A percentile compares a stretch with the other conserved stretches of the same genome.
Evolutionary conservation across 345 rosid species (phyloP).

Genomic region (Salix arbutifolia): DNA sequence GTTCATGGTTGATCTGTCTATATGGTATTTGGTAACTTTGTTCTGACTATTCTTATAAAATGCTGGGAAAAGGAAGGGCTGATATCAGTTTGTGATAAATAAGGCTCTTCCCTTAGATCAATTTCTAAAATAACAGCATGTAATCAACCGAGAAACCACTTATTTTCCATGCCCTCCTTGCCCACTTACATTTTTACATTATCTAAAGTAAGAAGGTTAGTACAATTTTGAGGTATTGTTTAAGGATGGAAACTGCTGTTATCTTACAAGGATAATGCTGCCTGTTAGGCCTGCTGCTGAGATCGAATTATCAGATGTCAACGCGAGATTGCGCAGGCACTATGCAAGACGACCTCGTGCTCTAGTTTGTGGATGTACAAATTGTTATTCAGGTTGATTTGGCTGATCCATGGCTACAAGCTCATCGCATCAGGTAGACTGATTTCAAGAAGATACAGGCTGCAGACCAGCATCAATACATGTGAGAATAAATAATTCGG

Average conservation of each 20-base stretch:
- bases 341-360: not conserved
- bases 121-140: not conserved
- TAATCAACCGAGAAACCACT: not conserved
- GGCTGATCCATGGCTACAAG: slow-evolving; percentile 31
- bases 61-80: not conserved
- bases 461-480: slow-evolving; percentile 27
- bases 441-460: slow-evolving; percentile 76
- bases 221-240: not conserved
- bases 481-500: not conserved
- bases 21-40: no score
- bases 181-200: not conserved
- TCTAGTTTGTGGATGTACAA: slow-evolving; percentile 4
- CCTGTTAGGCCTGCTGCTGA: not conserved
- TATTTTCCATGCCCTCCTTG: not conserved
- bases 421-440: slow-evolving; percentile 74
- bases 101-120: not conserved
- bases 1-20: no score
- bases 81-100: not conserved
- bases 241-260: not conserved
- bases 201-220: not conserved
- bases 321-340: not conserved
- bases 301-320: not conserved
- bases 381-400: not conserved
- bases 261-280: not conserved
- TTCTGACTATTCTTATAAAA: no score